Evolutionary conservation across 352 stramenopile genomes (phyloP).

Genomic region (Detonula confervacea): DNA sequence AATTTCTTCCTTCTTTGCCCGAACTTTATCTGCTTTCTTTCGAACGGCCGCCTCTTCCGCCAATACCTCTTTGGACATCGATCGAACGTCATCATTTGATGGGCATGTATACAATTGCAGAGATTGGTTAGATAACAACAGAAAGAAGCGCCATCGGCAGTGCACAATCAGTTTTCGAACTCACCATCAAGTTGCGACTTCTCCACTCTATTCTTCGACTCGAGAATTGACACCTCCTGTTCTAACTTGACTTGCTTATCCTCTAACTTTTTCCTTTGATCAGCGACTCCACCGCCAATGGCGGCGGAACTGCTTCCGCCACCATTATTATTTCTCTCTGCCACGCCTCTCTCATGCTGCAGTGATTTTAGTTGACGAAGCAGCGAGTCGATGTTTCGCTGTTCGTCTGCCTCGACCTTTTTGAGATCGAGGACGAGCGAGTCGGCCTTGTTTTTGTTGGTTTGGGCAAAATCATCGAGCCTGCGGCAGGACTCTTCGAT

Average conservation of each 20-base stretch:
- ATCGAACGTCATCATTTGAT: too few species aligned
- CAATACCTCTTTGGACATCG: constrained; percentile 31
- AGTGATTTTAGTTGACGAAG: constrained; percentile 39
- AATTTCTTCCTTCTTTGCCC: constrained; percentile 55
- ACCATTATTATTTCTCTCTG: neutral
- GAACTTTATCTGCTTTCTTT: constrained; percentile 51
- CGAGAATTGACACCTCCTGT: constrained; percentile 17
- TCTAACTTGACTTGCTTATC: constrained; percentile 41
- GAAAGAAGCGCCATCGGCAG: too few species aligned
- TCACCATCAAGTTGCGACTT: constrained; percentile 41
- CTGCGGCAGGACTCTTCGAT: constrained; percentile 19
- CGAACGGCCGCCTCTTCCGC: constrained; percentile 27
- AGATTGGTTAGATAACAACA: too few species aligned
- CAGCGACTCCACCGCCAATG: constrained; percentile 16
- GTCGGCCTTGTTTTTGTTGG: constrained; percentile 37
- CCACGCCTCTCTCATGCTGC: constrained; percentile 35
- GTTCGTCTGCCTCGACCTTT: constrained; percentile 20
- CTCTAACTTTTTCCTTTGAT: constrained; percentile 38
- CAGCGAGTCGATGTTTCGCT: constrained; percentile 34
- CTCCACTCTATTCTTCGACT: constrained; percentile 34
- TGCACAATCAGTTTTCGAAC: constrained; percentile 2
- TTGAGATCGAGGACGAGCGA: constrained; percentile 17
- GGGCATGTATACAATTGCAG: too few species aligned
- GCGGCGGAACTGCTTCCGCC: neutral
- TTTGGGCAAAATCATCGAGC: constrained; percentile 30